phyloP scores from a whole-genome alignment of 148 eudicot species.

The Vaccinium macrocarpon region DNA sequence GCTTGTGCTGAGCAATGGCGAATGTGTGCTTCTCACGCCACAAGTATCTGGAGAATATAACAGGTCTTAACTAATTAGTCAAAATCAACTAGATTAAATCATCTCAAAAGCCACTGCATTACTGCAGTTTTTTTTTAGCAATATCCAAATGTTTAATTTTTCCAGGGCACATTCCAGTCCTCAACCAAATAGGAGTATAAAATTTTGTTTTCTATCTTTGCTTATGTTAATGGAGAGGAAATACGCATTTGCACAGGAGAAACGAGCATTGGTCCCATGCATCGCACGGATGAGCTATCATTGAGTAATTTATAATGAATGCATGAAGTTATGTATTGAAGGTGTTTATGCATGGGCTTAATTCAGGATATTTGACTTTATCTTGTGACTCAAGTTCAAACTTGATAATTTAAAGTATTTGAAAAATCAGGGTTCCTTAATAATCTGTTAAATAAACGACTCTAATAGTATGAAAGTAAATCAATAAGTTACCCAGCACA shows the following conservation, averaged over 20 bases:
- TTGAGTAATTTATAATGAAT: no score
- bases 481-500: no score
- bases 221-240: neutral
- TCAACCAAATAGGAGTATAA: neutral
- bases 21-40: conserved; percentile 96
- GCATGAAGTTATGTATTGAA: no score
- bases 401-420: no score
- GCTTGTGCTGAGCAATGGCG: conserved; percentile 97
- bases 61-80: neutral
- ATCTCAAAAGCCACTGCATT: neutral
- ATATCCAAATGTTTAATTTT: neutral
- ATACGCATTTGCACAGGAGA: neutral
- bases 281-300: no score
- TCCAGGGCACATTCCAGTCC: neutral
- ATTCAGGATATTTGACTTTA: no score
- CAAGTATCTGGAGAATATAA: conserved; percentile 55
- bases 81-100: neutral
- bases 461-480: no score
- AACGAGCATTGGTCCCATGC: neutral
- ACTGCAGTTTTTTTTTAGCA: neutral
- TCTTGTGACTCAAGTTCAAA: no score
- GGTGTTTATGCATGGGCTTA: no score
- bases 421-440: no score
- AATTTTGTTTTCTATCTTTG: neutral
- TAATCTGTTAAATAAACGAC: no score